Percentiles rank a stretch among this genome's conserved stretches.
Evolutionary conservation across 1,284 basidiomycete species (phyloP).

Genomic region (Irpex sp.): DNA sequence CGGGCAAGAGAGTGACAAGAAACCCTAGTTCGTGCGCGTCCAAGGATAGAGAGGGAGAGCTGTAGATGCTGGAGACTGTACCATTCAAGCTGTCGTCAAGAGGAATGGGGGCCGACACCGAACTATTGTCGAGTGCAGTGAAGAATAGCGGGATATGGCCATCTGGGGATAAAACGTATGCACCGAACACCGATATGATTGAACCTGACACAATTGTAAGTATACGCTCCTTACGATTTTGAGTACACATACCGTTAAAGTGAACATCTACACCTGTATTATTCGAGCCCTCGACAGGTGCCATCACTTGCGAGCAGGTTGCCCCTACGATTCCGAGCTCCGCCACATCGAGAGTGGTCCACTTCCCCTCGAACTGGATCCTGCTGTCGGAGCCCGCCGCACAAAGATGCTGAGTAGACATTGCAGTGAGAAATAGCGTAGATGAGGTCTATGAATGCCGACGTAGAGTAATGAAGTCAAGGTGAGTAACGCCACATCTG

Average conservation of each 20-base stretch:
- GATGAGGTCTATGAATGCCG: not conserved
- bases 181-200: not conserved
- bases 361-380: not conserved
- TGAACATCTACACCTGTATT: not conserved
- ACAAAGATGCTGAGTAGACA: not conserved
- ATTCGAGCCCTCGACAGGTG: not conserved
- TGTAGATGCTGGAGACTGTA: not conserved
- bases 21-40: not conserved
- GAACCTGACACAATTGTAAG: not conserved
- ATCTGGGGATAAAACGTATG: not conserved
- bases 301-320: not conserved
- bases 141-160: not conserved
- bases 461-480: not conserved
- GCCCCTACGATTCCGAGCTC: not conserved
- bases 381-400: not conserved
- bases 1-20: conserved; percentile 5
- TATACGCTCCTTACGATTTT: not conserved
- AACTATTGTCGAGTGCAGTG: not conserved
- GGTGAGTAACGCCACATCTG: too few species aligned
- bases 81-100: not conserved
- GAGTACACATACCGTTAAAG: not conserved
- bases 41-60: not conserved
- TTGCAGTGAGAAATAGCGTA: not conserved
- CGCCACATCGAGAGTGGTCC: not conserved
- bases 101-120: not conserved